phyloP scores from a whole-genome alignment of 805 yeast genomes.

The Candida lessepsii region DNA sequence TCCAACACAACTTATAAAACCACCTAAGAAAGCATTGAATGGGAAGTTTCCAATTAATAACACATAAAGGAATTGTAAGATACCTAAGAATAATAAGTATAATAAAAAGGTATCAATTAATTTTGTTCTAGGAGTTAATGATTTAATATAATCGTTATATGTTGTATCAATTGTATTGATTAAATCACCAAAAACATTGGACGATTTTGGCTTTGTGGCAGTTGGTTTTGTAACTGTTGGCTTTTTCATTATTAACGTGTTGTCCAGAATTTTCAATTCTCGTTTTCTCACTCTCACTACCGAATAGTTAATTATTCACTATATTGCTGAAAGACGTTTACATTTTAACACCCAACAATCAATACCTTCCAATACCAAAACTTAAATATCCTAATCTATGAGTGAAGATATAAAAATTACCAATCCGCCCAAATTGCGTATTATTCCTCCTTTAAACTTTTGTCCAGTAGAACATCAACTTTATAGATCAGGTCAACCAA shows the following conservation, averaged over 20 bases:
- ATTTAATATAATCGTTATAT: conserved; percentile 29
- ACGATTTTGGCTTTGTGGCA: conserved; percentile 1
- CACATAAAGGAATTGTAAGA: conserved; percentile 76
- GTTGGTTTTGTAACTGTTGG: conserved; percentile 2
- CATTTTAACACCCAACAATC: too few species aligned
- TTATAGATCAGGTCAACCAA: conserved; percentile 92
- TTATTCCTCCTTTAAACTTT: conserved; percentile 92
- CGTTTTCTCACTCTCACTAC: conserved; percentile 1
- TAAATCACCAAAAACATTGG: conserved; percentile 7
- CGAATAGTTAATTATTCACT: too few species aligned
- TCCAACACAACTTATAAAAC: conserved; percentile 88
- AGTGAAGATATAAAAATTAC: conserved; percentile 20
- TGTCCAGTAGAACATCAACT: conserved; percentile 89
- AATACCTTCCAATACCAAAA: too few species aligned
- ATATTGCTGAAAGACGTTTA: too few species aligned
- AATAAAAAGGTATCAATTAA: conserved; percentile 76
- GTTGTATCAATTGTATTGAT: conserved; percentile 29
- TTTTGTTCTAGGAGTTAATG: conserved; percentile 49
- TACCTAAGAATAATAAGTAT: conserved; percentile 72
- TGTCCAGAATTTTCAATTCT: conserved; percentile 4
- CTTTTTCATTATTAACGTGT: conserved; percentile 3
- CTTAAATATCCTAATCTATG: too few species aligned
- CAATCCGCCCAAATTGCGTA: conserved; percentile 59
- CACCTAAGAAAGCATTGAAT: conserved; percentile 94
- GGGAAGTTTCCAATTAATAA: conserved; percentile 85